Base-by-base conservation (phyloP, 768 basidiomycete genomes). In the Tubosaeta brunneosetosa region DNA sequence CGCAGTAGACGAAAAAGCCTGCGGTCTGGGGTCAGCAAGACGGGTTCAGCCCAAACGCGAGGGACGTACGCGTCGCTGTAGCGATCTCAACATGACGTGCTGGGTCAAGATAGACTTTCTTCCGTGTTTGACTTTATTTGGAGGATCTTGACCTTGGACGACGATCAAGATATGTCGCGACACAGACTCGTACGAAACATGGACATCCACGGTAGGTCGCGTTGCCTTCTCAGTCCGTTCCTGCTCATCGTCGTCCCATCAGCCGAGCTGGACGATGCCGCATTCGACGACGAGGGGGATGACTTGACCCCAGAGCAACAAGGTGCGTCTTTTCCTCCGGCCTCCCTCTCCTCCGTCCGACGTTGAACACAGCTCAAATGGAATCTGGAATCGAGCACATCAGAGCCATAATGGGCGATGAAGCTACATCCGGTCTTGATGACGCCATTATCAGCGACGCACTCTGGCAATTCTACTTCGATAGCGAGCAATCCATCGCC, bases 141-240 rank as follows among this genome's bases (percentile, higher is more conserved):
- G 45, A 32, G 13, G 11, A 34, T 53, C 44, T 51, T 53, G 16
- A 12, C 44, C 48, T 16, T 50, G 50, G 31, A 52, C 53, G 51
- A 19, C 27, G 34, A 50, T 25, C 12, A 41, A 14, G 42, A 44
- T 44, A 57, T 97, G 93, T 97, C 95, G 6, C 79, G 97, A 68
- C 97, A 98, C 71, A 85, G 94, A 65, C 81, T 86, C 71, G 77
- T 97, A 57, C 79, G 89, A 57, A 93, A 94, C 71, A 73, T 98
- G 27, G 84, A 97, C 68, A 74, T 97, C 38, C 75, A 82, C 52
- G 86, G 88, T 85, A 43, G 27, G 69, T 52, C 29, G 25, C 12
- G 38, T 34, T 11, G 45, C 47, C 1, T 3, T 44, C 47, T 37
- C 27, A 12, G 4, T 31, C 12, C 16, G 12, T 50, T 2, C 26